Evolutionary conservation across 2,329 filamentous ascomycete species (phyloP), one percentile per base, ranked within the genome.

Genomic region (Cadophora sp.): DNA sequence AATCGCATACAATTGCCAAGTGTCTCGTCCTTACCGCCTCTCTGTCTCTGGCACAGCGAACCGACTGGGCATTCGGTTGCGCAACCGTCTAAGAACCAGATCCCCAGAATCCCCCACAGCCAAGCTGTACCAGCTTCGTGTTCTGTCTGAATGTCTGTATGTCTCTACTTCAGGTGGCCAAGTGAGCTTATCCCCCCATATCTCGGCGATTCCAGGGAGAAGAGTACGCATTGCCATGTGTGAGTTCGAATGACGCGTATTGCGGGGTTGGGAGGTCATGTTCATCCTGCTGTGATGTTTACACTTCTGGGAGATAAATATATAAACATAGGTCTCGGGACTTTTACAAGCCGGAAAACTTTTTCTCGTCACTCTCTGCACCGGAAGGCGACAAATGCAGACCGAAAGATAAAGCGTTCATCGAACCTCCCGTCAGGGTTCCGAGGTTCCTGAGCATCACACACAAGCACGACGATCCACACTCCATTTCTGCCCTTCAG

Each of bases 91-190:
- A 16, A 40, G 31, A 34, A 34, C 31, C 31, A 34, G 31, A 8
- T 9, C 14, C 14, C 37, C 6, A 16, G 37, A 40, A 40, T 11
- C 6, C 51, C 53, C 53, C 53, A 58, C 53, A 58, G 53, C 53
- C 53, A 58, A 58, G 53, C 31, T 58, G 53, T 29, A 58, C 53
- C 29, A 6, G 50, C 37, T 16, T 40, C 14, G 6, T 53, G 50
- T 53, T 53, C 50, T 29, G 50, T 53, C 48, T 51, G 37, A 3
- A 9, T 12, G 14, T 40, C 37, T 40, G 31, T 5, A 34, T 34
- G 31, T 34, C 26, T 22, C 29, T n/a, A 58, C 53, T 58, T 58
- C 53, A 58, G 53, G 29, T 29, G 53, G 31, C 31, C 53, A 58
- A 58, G 53, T 34, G 53, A 34, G 19, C 14, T 3, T 37, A 37